Evolutionary conservation across 2,329 filamentous ascomycete genomes (phyloP).

Genomic region (Fusarium sororula): DNA sequence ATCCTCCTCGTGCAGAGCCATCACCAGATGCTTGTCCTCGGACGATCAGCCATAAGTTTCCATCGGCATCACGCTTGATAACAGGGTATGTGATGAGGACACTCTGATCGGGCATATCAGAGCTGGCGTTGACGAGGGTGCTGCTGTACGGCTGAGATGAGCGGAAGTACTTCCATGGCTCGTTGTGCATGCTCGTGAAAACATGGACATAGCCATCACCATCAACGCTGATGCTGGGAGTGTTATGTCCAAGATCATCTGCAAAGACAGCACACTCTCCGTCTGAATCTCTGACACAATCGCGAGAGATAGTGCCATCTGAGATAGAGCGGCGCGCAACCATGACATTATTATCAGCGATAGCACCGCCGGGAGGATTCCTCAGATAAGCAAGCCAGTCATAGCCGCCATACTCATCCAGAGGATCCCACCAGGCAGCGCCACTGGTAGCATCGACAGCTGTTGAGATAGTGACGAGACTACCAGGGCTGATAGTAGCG

Average conservation of each 20-base stretch:
- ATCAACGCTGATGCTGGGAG: slow-evolving; percentile 12
- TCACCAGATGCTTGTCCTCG: slow-evolving; percentile 17
- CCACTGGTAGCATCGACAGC: slow-evolving; percentile 38
- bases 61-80: slow-evolving; percentile 8
- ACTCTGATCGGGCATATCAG: slow-evolving; percentile 34
- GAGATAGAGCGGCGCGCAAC: slow-evolving; percentile 30
- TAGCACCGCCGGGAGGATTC: slow-evolving; percentile 35
- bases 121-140: slow-evolving; percentile 30
- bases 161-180: slow-evolving; percentile 40
- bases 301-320: slow-evolving; percentile 30
- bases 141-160: slow-evolving; percentile 33
- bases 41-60: slow-evolving; percentile 14
- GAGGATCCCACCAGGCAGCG: slow-evolving; percentile 40
- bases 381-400: slow-evolving; percentile 36
- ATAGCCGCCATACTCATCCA: slow-evolving; percentile 40
- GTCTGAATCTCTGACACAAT: slow-evolving; percentile 32
- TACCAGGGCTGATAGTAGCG: background rate
- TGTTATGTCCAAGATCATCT: slow-evolving; percentile 39
- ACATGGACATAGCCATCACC: slow-evolving; percentile 41
- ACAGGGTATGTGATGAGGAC: slow-evolving; percentile 24
- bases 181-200: slow-evolving; percentile 44
- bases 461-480: background rate
- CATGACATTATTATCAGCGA: slow-evolving; percentile 41
- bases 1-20: slow-evolving; percentile 2
- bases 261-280: slow-evolving; percentile 35